Evolutionary conservation across 2,329 filamentous ascomycete genomes (phyloP).

Genomic region (Sclerotinia nivalis): DNA sequence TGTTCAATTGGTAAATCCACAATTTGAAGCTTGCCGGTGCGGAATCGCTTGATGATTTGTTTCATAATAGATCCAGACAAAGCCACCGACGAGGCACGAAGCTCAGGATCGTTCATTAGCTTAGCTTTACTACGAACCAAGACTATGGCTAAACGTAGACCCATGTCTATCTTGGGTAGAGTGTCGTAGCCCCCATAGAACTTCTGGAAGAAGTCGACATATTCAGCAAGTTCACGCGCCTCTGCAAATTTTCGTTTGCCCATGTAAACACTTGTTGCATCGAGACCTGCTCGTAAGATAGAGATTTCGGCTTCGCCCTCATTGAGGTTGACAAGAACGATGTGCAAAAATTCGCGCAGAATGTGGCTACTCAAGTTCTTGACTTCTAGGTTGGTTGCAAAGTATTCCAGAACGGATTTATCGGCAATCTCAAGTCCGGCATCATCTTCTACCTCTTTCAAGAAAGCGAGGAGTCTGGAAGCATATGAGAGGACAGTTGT

Average conservation of each 20-base stretch:
- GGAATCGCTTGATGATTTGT: constrained; percentile 47
- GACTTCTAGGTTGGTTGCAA: constrained; percentile 37
- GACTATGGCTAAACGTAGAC: constrained; percentile 49
- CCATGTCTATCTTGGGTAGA: constrained; percentile 45
- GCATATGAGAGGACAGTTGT: constrained; percentile 42
- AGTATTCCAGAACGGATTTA: constrained; percentile 43
- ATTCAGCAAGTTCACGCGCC: constrained; percentile 48
- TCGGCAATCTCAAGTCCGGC: constrained; percentile 42
- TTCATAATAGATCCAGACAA: constrained; percentile 46
- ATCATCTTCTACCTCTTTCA: constrained; percentile 44
- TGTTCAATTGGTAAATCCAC: constrained; percentile 48
- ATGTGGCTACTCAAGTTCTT: constrained; percentile 39
- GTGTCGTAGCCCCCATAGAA: constrained; percentile 47
- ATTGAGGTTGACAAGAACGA: constrained; percentile 34
- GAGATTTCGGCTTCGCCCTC: constrained; percentile 44
- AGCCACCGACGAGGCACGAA: constrained; percentile 43
- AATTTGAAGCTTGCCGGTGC: constrained; percentile 48
- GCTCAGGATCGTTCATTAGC: constrained; percentile 39
- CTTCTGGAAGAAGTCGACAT: constrained; percentile 47
- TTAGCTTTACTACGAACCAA: constrained; percentile 47
- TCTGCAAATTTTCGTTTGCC: constrained; percentile 44
- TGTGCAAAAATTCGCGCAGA: constrained; percentile 33
- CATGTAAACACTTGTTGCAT: constrained; percentile 42
- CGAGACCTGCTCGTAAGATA: constrained; percentile 42
- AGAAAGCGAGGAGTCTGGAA: constrained; percentile 37